phyloP scores from a whole-genome alignment of 2,329 filamentous ascomycete genomes.

The Aaosphaeria pasadenensis region DNA sequence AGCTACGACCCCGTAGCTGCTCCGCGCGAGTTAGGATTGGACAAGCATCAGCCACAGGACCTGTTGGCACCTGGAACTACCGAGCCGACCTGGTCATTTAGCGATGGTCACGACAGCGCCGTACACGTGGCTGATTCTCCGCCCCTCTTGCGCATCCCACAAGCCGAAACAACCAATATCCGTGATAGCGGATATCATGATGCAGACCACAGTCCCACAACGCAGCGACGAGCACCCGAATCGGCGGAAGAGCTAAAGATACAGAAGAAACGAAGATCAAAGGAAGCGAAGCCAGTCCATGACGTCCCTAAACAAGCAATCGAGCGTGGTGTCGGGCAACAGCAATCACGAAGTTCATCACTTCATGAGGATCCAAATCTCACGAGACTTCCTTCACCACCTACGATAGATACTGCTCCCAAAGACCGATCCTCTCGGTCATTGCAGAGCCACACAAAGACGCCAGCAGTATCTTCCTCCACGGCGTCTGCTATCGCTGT shows the following conservation, averaged over 20 bases:
- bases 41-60: not conserved
- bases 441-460: constrained; percentile 12
- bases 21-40: not conserved
- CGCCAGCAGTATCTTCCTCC: too few relatives aligned
- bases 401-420: constrained; percentile 29
- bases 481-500: not conserved
- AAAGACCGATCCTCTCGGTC: constrained; percentile 32
- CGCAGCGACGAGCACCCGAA: constrained; percentile 10
- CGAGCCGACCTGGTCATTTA: constrained; percentile 37
- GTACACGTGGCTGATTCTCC: constrained; percentile 46
- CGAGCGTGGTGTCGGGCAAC: constrained; percentile 1
- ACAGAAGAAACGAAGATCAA: constrained; percentile 17
- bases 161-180: constrained; percentile 17
- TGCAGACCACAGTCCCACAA: constrained; percentile 10
- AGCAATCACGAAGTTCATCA: constrained; percentile 19
- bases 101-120: constrained; percentile 43
- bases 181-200: constrained; percentile 46
- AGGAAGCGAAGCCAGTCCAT: constrained; percentile 10
- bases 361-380: not conserved
- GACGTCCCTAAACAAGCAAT: constrained; percentile 3
- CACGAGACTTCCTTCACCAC: constrained; percentile 5
- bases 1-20: constrained; percentile 6
- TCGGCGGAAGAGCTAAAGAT: constrained; percentile 12
- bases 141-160: constrained; percentile 24
- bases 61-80: constrained; percentile 5